Percentiles rank a stretch among this genome's conserved stretches.
Evolutionary conservation across 345 rosid genomes (phyloP).

Genomic region (Boechera retrofracta): DNA sequence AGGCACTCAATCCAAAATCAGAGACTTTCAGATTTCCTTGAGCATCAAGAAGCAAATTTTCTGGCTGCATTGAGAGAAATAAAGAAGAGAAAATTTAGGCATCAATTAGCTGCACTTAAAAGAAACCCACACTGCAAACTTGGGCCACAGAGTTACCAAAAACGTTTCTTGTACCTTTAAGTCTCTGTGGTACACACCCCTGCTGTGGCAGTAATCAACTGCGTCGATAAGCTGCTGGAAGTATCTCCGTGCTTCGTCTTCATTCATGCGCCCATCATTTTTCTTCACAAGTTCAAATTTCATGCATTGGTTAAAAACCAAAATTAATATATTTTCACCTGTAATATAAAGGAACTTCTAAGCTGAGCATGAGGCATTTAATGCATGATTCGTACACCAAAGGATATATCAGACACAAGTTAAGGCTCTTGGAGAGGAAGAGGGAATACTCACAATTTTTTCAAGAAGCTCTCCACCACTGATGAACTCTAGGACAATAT

Average conservation of each 20-base stretch:
- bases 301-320: conserved; percentile 11
- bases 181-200: conserved; percentile 87
- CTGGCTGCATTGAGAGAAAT: conserved; percentile 64
- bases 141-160: conserved; percentile 23
- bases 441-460: conserved; percentile 60
- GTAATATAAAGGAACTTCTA: conserved; percentile 14
- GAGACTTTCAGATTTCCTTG: conserved; percentile 85
- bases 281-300: conserved; percentile 59
- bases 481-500: conserved; percentile 62
- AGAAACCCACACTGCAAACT: neutral
- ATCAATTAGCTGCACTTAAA: conserved; percentile 1
- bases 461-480: conserved; percentile 77
- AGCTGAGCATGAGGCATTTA: conserved; percentile 2
- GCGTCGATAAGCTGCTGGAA: conserved; percentile 95
- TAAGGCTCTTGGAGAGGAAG: conserved; percentile 20
- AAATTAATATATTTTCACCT: neutral
- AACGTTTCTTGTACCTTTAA: conserved; percentile 62
- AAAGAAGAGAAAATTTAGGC: conserved; percentile 7
- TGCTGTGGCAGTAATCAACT: conserved; percentile 89
- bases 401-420: conserved; percentile 13
- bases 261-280: conserved; percentile 85
- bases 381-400: conserved; percentile 5
- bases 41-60: conserved; percentile 84
- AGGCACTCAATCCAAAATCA: conserved; percentile 86
- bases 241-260: conserved; percentile 87